These are phyloP conservation scores for Tetrahymena borealis DNA, from an alignment of 73 alveolate genomes.

Conservation along the genomic window DNA sequence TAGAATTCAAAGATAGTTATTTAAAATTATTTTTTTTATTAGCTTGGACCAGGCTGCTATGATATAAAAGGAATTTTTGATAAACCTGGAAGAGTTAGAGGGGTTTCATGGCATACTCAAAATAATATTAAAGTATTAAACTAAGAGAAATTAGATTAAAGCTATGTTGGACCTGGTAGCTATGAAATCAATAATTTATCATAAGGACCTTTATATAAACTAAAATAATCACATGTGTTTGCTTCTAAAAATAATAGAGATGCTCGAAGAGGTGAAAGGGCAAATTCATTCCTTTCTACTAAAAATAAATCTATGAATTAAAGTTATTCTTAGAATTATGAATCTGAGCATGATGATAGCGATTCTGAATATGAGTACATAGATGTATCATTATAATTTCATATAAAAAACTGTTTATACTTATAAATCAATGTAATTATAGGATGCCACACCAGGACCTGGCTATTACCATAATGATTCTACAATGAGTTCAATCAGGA, in stretches of 20 bases:
- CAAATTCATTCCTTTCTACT: neutral
- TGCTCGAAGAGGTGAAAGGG: neutral
- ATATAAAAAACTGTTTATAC: neutral
- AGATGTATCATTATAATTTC: neutral
- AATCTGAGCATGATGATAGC: neutral
- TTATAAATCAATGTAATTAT: neutral
- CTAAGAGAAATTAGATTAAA: neutral
- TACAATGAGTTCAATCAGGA: neutral
- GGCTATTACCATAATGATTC: constrained; percentile 40
- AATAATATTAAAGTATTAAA: neutral
- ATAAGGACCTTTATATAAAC: neutral
- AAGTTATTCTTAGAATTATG: neutral
- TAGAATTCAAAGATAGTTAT: neutral
- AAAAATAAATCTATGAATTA: neutral
- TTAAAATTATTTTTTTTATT: neutral
- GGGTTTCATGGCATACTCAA: neutral
- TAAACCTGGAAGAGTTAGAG: neutral
- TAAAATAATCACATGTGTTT: neutral
- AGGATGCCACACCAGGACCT: constrained; percentile 46
- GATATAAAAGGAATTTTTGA: neutral
- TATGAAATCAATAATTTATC: neutral
- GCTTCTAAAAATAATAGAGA: neutral
- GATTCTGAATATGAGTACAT: neutral
- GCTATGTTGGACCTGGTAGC: neutral
- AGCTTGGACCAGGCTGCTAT: neutral